Base-by-base conservation (phyloP, 306 rosid genomes). In the Casuarina glauca region DNA sequence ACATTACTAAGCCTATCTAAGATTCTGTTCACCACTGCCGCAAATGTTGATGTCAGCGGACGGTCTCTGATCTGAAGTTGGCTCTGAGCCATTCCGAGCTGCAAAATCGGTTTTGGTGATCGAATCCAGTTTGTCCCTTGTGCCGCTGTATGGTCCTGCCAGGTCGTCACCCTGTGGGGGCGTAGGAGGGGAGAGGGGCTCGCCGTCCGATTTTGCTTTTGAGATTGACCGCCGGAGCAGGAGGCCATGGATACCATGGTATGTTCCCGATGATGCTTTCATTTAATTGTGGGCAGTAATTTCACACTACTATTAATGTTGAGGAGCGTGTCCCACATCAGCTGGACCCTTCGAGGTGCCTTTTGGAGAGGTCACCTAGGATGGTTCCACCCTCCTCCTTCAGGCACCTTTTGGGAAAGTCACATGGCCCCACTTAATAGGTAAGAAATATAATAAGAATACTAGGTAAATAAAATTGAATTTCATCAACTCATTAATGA, bases 1-100 rank as follows among this genome's bases (percentile, higher is more conserved):
- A 39, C 10, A 43, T 58, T 19, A 61, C 6, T n/a, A 67, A 67
- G 7, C 48, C 49, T 67, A 76, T 78, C 75, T 74, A 19, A 48
- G 38, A 67, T 79, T 83, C 87, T 89, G 83, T 81, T 89, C 87
- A 53, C 86, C 89, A 17, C 75, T 76, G 69, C 88, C 78, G 13
- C 91, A 63, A 39, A 88, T 78, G 46, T 91, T 93, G 82, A 93
- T 91, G 80, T 93, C 97, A 0, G 97, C 93, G 45, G 93, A 89
- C 46, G 74, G 87, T 76, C 91, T 87, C 80, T 86, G 93, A 45
- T 85, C 89, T 13, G 89, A 84, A 36, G 68, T 77, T 2, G 84
- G 82, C 35, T 75, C 87, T 48, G 85, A 78, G 19, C 86, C 88
- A 71, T 86, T 88, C 93, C 93, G 88, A 66, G 78, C 83, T 20